Evolutionary conservation across 2,329 filamentous ascomycete genomes (phyloP).

Genomic region (Trichoderma polysporum): DNA sequence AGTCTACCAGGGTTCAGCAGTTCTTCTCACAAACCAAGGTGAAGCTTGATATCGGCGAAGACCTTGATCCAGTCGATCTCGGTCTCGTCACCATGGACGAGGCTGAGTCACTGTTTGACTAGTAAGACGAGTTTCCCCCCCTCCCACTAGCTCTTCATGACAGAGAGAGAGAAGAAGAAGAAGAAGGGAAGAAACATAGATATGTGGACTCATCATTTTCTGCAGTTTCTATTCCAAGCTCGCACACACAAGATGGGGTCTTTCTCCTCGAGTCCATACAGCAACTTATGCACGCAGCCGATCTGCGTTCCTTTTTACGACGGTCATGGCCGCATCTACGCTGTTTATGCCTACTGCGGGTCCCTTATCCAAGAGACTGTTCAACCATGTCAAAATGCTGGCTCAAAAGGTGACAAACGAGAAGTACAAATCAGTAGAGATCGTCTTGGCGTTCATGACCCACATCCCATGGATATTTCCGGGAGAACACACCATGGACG

Average conservation of each 20-base stretch:
- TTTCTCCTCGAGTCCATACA: conserved; percentile 67
- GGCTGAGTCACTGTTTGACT: conserved; percentile 39
- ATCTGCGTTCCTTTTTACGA: conserved; percentile 71
- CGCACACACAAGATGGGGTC: conserved; percentile 71
- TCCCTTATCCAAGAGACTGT: conserved; percentile 64
- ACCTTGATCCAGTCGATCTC: conserved; percentile 67
- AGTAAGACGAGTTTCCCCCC: not conserved
- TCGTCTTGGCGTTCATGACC: conserved; percentile 72
- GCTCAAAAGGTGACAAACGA: conserved; percentile 61
- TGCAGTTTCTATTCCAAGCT: conserved; percentile 66
- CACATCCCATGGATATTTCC: conserved; percentile 76
- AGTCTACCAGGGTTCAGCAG: conserved; percentile 47
- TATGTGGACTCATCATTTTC: not conserved
- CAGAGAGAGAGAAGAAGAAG: not conserved
- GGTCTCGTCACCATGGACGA: conserved; percentile 67
- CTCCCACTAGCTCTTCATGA: not conserved
- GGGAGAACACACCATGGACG: conserved; percentile 65
- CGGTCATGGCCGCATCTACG: conserved; percentile 66
- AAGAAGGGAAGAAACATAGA: not conserved
- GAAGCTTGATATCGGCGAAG: conserved; percentile 60
- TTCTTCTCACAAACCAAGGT: conserved; percentile 68
- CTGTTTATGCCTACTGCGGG: conserved; percentile 64
- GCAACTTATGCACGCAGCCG: conserved; percentile 63
- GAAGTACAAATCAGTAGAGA: conserved; percentile 68
- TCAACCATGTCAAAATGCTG: conserved; percentile 62